Conservation (phyloP, 164 flowering plant species). For the Saururus chinensis region DNA sequence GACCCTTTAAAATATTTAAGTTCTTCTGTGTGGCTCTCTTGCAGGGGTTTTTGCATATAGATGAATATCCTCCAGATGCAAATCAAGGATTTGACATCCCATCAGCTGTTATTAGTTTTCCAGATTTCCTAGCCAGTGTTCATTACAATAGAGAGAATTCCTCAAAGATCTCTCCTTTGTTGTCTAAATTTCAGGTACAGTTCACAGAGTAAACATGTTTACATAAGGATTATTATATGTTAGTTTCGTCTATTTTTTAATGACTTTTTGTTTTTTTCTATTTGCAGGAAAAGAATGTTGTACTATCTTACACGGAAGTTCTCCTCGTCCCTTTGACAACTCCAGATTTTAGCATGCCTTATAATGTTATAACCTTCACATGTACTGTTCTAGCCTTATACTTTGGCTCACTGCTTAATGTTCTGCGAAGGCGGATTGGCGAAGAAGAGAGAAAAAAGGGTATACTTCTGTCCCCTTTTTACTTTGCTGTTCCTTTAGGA, state of each 20-base stretch:
- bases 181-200: slow-evolving; percentile 63
- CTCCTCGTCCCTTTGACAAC: slow-evolving; percentile 93
- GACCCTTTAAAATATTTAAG: no score
- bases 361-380: slow-evolving; percentile 90
- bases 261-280: not conserved
- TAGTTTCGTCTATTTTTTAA: not conserved
- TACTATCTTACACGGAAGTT: slow-evolving; percentile 83
- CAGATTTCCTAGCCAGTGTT: slow-evolving; percentile 41
- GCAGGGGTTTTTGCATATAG: slow-evolving; percentile 88
- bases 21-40: not conserved
- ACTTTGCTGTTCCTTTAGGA: not conserved
- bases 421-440: slow-evolving; percentile 66
- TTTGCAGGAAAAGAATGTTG: slow-evolving; percentile 50
- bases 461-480: not conserved
- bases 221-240: not conserved
- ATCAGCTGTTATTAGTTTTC: slow-evolving; percentile 75
- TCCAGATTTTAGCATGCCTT: slow-evolving; percentile 99
- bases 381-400: slow-evolving; percentile 94
- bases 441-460: slow-evolving; percentile 92
- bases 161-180: slow-evolving; percentile 31
- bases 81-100: slow-evolving; percentile 98
- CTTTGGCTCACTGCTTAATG: slow-evolving; percentile 94
- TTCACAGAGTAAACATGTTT: no score
- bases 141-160: slow-evolving; percentile 27
- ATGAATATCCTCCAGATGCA: slow-evolving; percentile 98